phyloP scores from a whole-genome alignment of 148 eudicot genomes.

The Fallopia convolvulus region DNA sequence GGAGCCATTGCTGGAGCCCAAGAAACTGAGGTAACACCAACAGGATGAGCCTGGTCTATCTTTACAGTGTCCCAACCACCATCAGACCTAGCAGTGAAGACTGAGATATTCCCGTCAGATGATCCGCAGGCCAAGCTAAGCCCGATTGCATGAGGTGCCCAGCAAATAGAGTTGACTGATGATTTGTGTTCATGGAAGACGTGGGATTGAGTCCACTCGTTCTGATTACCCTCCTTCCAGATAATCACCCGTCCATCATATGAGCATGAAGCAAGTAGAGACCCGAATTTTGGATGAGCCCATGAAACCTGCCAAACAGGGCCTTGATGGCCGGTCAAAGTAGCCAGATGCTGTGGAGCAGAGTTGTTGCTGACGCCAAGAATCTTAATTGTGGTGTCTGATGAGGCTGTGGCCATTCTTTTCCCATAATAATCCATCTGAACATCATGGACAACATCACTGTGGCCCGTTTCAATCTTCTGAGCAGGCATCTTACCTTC shows the following conservation, averaged over 20 bases:
- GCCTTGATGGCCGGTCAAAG: constrained; percentile 75
- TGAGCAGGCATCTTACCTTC: constrained; percentile 55
- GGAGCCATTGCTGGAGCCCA: constrained; percentile 90
- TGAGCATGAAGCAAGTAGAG: constrained; percentile 78
- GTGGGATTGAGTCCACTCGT: constrained; percentile 74
- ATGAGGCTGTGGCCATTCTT: constrained; percentile 78
- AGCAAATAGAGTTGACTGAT: constrained; percentile 80
- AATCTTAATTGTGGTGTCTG: constrained; percentile 64
- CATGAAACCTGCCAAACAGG: constrained; percentile 94
- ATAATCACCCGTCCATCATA: constrained; percentile 85
- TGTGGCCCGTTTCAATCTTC: constrained; percentile 80
- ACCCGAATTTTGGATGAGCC: constrained; percentile 94
- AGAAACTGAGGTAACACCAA: constrained; percentile 87
- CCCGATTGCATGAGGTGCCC: constrained; percentile 92
- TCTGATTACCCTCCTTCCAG: constrained; percentile 89
- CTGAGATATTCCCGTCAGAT: constrained; percentile 80
- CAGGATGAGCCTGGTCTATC: constrained; percentile 92
- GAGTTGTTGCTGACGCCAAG: constrained; percentile 47
- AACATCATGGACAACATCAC: constrained; percentile 75
- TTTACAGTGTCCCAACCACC: constrained; percentile 80
- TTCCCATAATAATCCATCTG: constrained; percentile 92
- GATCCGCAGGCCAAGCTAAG: constrained; percentile 89
- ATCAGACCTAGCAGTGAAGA: constrained; percentile 57
- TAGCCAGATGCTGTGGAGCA: constrained; percentile 59
- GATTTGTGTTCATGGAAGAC: constrained; percentile 75